Conservation (phyloP, 306 rosid genomes). For the Glycyrrhiza uralensis region DNA sequence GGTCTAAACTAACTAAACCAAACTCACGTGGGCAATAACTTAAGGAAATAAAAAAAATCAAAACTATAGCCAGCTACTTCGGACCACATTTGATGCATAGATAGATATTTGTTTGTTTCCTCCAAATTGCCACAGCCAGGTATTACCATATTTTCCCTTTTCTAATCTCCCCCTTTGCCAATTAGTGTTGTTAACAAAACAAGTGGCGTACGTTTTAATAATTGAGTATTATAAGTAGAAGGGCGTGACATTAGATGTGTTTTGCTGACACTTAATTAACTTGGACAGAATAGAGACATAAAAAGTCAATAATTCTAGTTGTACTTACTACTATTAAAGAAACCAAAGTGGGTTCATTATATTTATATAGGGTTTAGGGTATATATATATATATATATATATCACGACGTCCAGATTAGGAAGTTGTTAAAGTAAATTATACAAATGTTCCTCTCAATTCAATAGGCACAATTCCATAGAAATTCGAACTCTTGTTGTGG, state of each 20-base stretch:
- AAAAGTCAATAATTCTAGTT: background rate
- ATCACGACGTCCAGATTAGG: background rate
- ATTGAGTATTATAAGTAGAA: background rate
- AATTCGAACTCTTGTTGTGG: conserved; percentile 23
- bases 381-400: background rate
- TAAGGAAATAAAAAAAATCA: background rate
- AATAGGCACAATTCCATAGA: background rate
- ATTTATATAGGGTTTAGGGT: too few species aligned
- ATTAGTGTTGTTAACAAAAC: background rate
- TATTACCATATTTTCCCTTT: background rate
- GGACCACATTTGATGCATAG: background rate
- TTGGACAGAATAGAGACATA: background rate
- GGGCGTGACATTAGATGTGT: background rate
- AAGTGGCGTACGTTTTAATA: background rate
- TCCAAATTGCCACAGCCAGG: conserved; percentile 16
- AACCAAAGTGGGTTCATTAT: background rate
- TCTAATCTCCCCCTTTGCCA: background rate
- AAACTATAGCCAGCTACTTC: background rate
- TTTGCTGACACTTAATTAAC: background rate
- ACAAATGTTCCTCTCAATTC: background rate
- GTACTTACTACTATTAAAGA: conserved; percentile 5
- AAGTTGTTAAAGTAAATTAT: background rate
- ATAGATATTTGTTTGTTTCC: conserved; percentile 9
- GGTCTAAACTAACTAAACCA: conserved; percentile 13
- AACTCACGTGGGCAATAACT: conserved; percentile 35